Conservation (phyloP, 257 asterid species). For the Rehmannia glutinosa region DNA sequence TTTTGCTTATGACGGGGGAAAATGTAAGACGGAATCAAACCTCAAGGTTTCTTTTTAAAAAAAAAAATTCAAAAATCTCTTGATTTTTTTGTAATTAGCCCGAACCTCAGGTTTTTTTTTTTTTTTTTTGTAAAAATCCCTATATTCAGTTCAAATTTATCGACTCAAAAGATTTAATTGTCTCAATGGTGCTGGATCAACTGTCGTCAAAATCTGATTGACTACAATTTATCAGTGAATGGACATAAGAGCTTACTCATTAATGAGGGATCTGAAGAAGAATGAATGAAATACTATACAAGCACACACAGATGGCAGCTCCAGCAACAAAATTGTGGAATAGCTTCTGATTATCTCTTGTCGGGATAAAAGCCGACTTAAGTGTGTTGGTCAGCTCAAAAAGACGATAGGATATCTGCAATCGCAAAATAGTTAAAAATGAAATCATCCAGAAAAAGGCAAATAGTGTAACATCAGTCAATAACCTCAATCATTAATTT, state of each 20-base stretch:
- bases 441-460: not conserved
- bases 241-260: constrained; percentile 37
- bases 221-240: not conserved
- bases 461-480: too few species aligned
- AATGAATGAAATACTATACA: constrained; percentile 53
- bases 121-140: too few species aligned
- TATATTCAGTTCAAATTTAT: not conserved
- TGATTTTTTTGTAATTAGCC: too few species aligned
- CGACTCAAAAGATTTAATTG: not conserved
- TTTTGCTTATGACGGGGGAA: too few species aligned
- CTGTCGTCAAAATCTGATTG: too few species aligned
- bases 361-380: constrained; percentile 66
- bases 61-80: too few species aligned
- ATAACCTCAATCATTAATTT: too few species aligned
- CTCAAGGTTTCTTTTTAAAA: too few species aligned
- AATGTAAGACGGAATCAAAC: too few species aligned
- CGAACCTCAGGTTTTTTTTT: too few species aligned
- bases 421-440: not conserved
- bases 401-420: constrained; percentile 70
- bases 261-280: constrained; percentile 66
- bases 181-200: too few species aligned
- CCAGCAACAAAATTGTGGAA: constrained; percentile 63
- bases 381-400: constrained; percentile 83
- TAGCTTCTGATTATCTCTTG: constrained; percentile 57
- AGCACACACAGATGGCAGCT: constrained; percentile 41